phyloP scores from a whole-genome alignment of 2,329 filamentous ascomycete species.

The Aspergillus sergii region DNA sequence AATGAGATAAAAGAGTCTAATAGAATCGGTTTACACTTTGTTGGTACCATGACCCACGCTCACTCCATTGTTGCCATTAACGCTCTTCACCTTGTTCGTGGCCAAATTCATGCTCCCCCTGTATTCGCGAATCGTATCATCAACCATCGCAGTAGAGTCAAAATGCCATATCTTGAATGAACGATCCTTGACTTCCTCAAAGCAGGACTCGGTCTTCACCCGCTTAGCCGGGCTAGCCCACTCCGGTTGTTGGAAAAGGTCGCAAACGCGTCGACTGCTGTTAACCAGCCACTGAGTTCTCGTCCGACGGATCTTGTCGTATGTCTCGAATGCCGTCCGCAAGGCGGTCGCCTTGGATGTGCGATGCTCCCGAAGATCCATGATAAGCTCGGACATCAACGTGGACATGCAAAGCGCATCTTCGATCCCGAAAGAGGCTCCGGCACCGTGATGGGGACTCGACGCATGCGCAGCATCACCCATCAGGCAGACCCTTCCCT shows the following conservation, averaged over 20 bases:
- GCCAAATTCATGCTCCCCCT: neutral
- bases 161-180: neutral
- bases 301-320: neutral
- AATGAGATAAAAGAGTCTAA: too few relatives aligned
- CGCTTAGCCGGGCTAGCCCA: neutral
- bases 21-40: too few relatives aligned
- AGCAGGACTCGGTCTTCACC: neutral
- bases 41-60: neutral
- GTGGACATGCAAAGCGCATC: constrained; percentile 7
- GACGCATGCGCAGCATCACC: constrained; percentile 18
- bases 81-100: neutral
- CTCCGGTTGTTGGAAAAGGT: neutral
- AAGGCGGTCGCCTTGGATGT: neutral
- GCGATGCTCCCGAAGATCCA: neutral
- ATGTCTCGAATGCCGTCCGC: neutral
- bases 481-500: constrained; percentile 44
- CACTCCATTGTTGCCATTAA: neutral
- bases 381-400: neutral
- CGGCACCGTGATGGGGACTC: constrained; percentile 15
- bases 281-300: neutral
- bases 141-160: neutral
- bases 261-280: neutral
- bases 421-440: constrained; percentile 10
- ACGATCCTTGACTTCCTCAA: neutral
- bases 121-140: neutral